phyloP scores from a whole-genome alignment of 208 protist genomes.

The Acanthamoeba sp. region DNA sequence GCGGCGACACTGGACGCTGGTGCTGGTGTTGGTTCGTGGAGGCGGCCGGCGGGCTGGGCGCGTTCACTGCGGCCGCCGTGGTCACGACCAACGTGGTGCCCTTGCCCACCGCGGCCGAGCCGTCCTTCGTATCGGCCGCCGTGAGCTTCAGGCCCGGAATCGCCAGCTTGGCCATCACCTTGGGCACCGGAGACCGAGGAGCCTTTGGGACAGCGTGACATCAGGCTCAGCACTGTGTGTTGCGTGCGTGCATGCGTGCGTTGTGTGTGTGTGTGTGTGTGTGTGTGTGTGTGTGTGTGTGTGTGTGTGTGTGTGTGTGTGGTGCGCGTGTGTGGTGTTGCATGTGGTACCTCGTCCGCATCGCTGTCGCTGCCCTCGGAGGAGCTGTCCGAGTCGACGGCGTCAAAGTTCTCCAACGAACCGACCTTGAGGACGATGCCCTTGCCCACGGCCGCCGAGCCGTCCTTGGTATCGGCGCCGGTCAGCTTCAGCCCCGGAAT shows the following conservation, averaged over 20 bases:
- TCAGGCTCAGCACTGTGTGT: too few species aligned
- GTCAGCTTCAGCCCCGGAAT: slow-evolving; percentile 67
- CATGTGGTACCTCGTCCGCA: neutral
- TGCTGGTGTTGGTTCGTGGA: too few species aligned
- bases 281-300: too few species aligned
- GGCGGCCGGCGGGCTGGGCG: neutral
- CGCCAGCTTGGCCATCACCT: neutral
- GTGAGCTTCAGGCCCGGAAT: slow-evolving; percentile 59
- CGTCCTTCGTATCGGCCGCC: slow-evolving; percentile 50
- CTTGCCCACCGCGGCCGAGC: slow-evolving; percentile 28
- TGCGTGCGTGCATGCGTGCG: too few species aligned
- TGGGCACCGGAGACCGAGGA: neutral
- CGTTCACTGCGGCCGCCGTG: neutral
- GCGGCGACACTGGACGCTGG: neutral
- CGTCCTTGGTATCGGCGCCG: slow-evolving; percentile 36
- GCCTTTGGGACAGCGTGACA: too few species aligned
- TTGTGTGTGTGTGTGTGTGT: too few species aligned
- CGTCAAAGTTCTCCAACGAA: neutral
- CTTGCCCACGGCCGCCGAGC: slow-evolving; percentile 43
- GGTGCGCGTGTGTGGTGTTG: too few species aligned
- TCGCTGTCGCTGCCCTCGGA: neutral
- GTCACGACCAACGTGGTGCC: slow-evolving; percentile 33
- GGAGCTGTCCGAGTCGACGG: neutral
- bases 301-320: too few species aligned
- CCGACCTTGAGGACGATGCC: neutral